These are phyloP conservation scores for Mimosa bimucronata DNA, from an alignment of 306 rosid genomes.

Conservation along the genomic window DNA sequence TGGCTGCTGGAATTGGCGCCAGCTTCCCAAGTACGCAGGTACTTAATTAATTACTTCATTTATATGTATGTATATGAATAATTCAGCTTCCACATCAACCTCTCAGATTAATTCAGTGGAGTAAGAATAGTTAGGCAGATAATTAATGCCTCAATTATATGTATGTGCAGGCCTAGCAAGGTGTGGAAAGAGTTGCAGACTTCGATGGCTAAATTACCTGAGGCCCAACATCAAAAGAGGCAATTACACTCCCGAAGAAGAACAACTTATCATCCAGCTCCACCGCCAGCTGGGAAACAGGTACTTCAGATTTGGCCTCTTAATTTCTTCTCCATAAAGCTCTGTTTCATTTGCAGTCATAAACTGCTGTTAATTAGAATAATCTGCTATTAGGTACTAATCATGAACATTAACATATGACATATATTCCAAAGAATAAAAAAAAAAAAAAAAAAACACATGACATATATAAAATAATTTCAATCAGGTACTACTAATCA, in stretches of 20 bases:
- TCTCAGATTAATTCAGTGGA: neutral
- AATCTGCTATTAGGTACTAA: too few species aligned
- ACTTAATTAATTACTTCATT: neutral
- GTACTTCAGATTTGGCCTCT: constrained; percentile 4
- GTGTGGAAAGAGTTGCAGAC: constrained; percentile 41
- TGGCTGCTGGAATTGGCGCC: constrained; percentile 84
- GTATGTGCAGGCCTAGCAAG: constrained; percentile 31
- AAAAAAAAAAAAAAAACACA: too few species aligned
- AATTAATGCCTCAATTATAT: neutral
- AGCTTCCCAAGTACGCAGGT: constrained; percentile 79
- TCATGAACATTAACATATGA: too few species aligned
- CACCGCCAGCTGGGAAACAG: constrained; percentile 40
- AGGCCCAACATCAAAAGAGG: constrained; percentile 44
- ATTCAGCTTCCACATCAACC: neutral
- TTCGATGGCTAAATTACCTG: constrained; percentile 44
- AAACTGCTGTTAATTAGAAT: neutral
- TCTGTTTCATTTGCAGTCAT: neutral
- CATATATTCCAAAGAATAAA: too few species aligned
- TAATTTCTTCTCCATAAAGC: neutral
- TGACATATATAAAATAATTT: too few species aligned
- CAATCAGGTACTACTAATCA: too few species aligned
- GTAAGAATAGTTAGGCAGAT: neutral
- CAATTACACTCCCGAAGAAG: constrained; percentile 41
- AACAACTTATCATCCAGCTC: constrained; percentile 35
- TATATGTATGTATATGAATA: too few species aligned